A percentile compares a stretch with the other conserved stretches of the same genome.
phyloP scores from a whole-genome alignment of 73 alveolate genomes.

The Blepharisma stoltei region DNA sequence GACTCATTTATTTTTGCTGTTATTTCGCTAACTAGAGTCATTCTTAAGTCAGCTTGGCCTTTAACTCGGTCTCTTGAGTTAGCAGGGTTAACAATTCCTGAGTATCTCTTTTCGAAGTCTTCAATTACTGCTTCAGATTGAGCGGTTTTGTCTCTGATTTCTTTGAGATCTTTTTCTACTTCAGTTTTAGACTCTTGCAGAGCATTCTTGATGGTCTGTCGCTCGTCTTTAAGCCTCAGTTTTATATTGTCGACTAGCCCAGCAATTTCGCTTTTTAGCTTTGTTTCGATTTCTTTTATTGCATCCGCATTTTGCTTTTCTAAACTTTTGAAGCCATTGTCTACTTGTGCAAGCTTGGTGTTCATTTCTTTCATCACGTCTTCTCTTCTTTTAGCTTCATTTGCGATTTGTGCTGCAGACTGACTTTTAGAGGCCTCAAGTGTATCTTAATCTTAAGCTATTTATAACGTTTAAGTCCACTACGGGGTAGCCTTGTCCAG shows the following conservation, averaged over 20 bases:
- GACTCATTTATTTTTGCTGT: constrained; percentile 8
- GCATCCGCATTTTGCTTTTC: constrained; percentile 17
- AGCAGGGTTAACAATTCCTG: constrained; percentile 24
- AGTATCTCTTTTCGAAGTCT: constrained; percentile 23
- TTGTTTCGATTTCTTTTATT: constrained; percentile 19
- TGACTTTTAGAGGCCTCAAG: neutral
- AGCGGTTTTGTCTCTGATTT: constrained; percentile 5
- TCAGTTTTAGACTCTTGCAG: neutral
- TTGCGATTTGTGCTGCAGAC: neutral
- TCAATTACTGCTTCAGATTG: constrained; percentile 1
- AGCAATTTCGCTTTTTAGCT: neutral
- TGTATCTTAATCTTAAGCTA: too few relatives aligned
- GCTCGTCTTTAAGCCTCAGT: neutral
- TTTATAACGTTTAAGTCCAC: too few relatives aligned
- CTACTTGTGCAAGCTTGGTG: neutral
- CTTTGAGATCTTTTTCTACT: constrained; percentile 10
- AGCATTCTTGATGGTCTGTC: neutral
- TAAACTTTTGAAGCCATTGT: constrained; percentile 8
- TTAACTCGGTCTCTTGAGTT: neutral
- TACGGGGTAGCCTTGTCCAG: too few relatives aligned
- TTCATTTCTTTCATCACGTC: constrained; percentile 2
- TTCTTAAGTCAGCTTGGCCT: constrained; percentile 7
- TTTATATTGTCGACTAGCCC: neutral
- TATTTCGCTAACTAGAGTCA: constrained; percentile 8
- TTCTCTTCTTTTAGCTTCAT: constrained; percentile 25